Evolutionary conservation across 306 rosid genomes (phyloP), one percentile per base, ranked within the genome.

Genomic region (Lathyrus oleraceus): DNA sequence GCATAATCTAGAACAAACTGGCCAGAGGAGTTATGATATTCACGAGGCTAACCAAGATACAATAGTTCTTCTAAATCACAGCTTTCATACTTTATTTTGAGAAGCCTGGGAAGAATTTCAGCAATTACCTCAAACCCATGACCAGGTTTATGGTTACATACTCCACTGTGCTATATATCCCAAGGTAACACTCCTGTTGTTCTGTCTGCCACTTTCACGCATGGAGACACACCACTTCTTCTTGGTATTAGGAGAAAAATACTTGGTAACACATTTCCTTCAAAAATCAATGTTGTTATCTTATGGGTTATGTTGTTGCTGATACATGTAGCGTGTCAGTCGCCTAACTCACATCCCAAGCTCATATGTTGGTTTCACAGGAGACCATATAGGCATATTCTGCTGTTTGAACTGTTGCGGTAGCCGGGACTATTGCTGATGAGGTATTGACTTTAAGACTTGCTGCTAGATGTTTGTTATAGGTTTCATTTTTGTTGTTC

Each of bases 141-240:
- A 23, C 97, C 96, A 72, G 97, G 92, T 78, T 88, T 94, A 76
- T 85, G 92, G 30, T 88, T 94, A 86, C 98, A 94, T 81, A 88
- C 87, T 69, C 87, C 97, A 53, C 98, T 90, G 56, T 87, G 94
- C 96, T 95, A 85, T 48, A 87, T 86, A 80, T 90, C 98, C 98
- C 88, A 96, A 75, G 98, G 98, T 42, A 89, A 88, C 79, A 92
- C 98, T 68, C 98, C 98, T 75, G 88, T 86, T 73, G 98, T 89
- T 68, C n/a, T 92, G 98, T 36, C 96, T 82, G 63, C 96, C 92
- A 87, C 87, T 87, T 73, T 96, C 96, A 78, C 90, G 90, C 96
- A 89, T 83, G 51, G 98, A 92, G 78, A 92, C 98, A 27, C 98
- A 92, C 98, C 98, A 92, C 83, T 92, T 92, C 91, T 92, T 92